Evolutionary conservation across 306 rosid species (phyloP).

Genomic region (Quercus cerris): DNA sequence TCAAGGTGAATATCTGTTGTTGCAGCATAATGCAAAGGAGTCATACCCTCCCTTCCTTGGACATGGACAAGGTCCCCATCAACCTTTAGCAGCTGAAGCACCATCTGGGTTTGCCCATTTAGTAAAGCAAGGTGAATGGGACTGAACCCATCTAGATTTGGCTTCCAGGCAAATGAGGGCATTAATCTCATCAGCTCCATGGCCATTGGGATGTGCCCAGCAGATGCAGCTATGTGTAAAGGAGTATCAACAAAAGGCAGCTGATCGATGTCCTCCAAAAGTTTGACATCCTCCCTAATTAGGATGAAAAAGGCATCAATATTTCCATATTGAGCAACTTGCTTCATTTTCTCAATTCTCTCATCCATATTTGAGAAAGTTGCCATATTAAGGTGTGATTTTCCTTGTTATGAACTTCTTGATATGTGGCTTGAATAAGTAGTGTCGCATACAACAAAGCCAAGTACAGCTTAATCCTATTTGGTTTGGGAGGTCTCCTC

Average conservation of each 20-base stretch:
- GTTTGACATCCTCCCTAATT: neutral
- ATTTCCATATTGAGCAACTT: neutral
- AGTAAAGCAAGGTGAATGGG: neutral
- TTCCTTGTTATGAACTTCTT: too few species aligned
- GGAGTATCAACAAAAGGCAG: neutral
- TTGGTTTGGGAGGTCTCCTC: too few species aligned
- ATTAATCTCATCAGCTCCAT: neutral
- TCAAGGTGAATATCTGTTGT: neutral
- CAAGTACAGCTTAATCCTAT: too few species aligned
- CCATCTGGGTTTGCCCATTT: neutral
- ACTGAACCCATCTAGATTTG: neutral
- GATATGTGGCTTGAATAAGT: too few species aligned
- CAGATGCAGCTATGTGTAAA: neutral
- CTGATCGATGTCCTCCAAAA: neutral
- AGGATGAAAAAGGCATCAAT: neutral
- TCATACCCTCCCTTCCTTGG: neutral
- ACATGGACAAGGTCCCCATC: neutral
- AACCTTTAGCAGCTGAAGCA: neutral
- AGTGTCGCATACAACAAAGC: too few species aligned
- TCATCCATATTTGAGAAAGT: too few species aligned
- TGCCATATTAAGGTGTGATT: too few species aligned
- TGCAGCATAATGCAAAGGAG: neutral
- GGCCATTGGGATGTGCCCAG: neutral
- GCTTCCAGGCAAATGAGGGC: too few species aligned
- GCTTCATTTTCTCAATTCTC: neutral